Percentiles rank a stretch among this genome's conserved stretches.
These are phyloP conservation scores for Aspergillus ibericus DNA, from an alignment of 2,329 filamentous ascomycete species.

Conservation along the genomic window DNA sequence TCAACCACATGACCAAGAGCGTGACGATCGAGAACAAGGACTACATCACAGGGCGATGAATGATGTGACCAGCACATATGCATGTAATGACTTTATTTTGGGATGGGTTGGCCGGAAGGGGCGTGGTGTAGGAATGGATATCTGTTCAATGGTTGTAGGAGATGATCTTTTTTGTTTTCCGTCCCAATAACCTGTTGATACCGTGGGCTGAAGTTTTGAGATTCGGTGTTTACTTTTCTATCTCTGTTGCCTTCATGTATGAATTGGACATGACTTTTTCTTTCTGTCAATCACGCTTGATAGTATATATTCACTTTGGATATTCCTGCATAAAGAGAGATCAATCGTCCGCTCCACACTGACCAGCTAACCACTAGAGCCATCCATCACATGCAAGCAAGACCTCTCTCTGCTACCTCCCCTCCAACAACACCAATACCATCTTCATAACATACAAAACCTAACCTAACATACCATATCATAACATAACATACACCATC, in stretches of 20 bases:
- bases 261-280: slow-evolving; percentile 3
- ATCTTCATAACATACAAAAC: too few species aligned
- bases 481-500: too few species aligned
- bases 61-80: neutral
- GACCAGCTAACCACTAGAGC: too few species aligned
- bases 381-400: too few species aligned
- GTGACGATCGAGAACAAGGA: slow-evolving; percentile 84
- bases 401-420: too few species aligned
- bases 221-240: neutral
- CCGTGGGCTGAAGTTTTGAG: neutral
- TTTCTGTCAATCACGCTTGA: neutral
- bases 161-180: neutral
- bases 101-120: slow-evolving; percentile 1
- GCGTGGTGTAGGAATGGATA: slow-evolving; percentile 1
- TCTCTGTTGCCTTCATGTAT: neutral
- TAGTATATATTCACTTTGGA: too few species aligned
- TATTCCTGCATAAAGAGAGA: too few species aligned
- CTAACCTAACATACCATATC: too few species aligned
- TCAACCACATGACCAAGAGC: slow-evolving; percentile 97
- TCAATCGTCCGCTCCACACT: too few species aligned
- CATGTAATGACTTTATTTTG: slow-evolving; percentile 4
- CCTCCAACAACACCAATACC: too few species aligned
- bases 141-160: neutral
- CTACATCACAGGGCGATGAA: slow-evolving; percentile 57
- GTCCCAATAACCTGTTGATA: neutral